Percentiles rank a stretch among this genome's conserved stretches.
Conservation (phyloP, 768 basidiomycete species). For the Daedaleopsis sinensis region DNA sequence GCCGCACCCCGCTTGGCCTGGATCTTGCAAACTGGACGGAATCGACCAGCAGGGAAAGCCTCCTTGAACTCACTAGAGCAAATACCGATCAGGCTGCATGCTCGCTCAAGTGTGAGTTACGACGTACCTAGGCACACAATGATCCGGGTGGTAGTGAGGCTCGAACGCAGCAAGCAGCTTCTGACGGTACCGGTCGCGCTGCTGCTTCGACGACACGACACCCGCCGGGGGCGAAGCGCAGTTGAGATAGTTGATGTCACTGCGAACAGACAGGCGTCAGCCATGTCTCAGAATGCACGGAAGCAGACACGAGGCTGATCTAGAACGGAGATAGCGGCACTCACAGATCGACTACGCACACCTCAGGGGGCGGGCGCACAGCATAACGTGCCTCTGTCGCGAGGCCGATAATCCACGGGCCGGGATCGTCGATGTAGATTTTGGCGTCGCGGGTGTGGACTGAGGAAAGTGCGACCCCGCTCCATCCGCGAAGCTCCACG, state of each 20-base stretch:
- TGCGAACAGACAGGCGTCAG: slow-evolving; percentile 2
- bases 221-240: slow-evolving; percentile 80
- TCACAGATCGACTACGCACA: slow-evolving; percentile 73
- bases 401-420: slow-evolving; percentile 94
- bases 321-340: slow-evolving; percentile 28
- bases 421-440: slow-evolving; percentile 94
- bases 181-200: slow-evolving; percentile 79
- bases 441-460: slow-evolving; percentile 90
- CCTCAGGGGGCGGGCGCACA: slow-evolving; percentile 73
- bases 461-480: slow-evolving; percentile 79
- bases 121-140: slow-evolving; percentile 70
- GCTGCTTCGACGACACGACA: slow-evolving; percentile 74
- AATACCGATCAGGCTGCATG: too few species aligned
- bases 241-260: slow-evolving; percentile 50
- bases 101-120: background rate
- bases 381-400: slow-evolving; percentile 85
- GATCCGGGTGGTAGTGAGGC: slow-evolving; percentile 87
- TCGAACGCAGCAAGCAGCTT: slow-evolving; percentile 79
- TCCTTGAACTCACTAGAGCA: slow-evolving; percentile 84
- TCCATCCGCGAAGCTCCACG: slow-evolving; percentile 92
- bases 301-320: background rate
- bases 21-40: slow-evolving; percentile 90
- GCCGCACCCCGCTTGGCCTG: slow-evolving; percentile 82
- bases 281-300: background rate
- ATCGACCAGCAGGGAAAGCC: slow-evolving; percentile 90